Evolutionary conservation across 768 basidiomycete species (phyloP).

Genomic region (Brasilioporus rufonigricans): DNA sequence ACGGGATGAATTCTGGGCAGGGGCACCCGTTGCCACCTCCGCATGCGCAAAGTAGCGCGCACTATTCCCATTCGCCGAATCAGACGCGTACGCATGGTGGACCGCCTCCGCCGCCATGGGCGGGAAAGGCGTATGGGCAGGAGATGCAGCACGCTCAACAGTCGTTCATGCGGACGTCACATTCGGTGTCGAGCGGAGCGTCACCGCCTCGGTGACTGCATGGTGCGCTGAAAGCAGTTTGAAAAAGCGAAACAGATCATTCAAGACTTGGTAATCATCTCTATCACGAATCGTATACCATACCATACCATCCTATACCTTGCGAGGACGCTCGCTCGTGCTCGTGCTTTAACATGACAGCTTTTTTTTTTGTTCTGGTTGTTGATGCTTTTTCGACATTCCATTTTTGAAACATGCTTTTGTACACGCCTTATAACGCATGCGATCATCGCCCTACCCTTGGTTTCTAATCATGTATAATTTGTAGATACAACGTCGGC

Average conservation of each 20-base stretch:
- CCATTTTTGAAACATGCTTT: not conserved
- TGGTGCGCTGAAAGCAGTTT: not conserved
- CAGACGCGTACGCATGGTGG: slow-evolving; percentile 16
- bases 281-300: not conserved
- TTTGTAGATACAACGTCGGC: not conserved
- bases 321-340: not conserved
- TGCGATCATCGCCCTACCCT: not conserved
- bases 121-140: slow-evolving; percentile 20
- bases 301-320: not conserved
- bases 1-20: slow-evolving; percentile 10
- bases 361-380: not conserved
- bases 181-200: slow-evolving; percentile 38
- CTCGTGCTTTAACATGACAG: not conserved
- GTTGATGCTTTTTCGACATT: not conserved
- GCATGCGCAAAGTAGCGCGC: slow-evolving; percentile 9
- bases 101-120: slow-evolving; percentile 27
- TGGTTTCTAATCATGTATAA: not conserved
- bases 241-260: not conserved
- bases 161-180: slow-evolving; percentile 47
- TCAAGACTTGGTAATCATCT: not conserved
- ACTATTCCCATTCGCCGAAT: slow-evolving; percentile 5
- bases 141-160: slow-evolving; percentile 39
- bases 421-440: not conserved
- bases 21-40: slow-evolving; percentile 7
- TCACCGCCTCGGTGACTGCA: slow-evolving; percentile 27